phyloP scores from a whole-genome alignment of 129 eudicot species.

The Centrapalus pauciflorus region DNA sequence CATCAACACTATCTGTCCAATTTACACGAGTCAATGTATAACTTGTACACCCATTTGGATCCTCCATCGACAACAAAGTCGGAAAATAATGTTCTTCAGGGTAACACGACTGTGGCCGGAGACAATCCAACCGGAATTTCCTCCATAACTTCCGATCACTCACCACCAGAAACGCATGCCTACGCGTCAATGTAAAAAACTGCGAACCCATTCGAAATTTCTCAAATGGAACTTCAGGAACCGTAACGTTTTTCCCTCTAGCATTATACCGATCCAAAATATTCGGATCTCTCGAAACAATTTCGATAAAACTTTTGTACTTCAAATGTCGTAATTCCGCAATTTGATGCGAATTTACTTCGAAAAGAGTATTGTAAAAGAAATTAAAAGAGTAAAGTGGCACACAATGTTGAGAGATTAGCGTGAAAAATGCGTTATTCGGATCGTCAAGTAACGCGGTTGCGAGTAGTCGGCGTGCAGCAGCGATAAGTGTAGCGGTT shows the following conservation, averaged over 20 bases:
- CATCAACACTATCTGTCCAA: constrained; percentile 81
- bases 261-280: constrained; percentile 63
- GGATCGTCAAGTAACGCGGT: constrained; percentile 72
- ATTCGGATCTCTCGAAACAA: constrained; percentile 31
- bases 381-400: constrained; percentile 68
- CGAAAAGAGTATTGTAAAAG: constrained; percentile 40
- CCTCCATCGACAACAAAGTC: constrained; percentile 74
- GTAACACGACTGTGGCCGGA: constrained; percentile 59
- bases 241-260: constrained; percentile 65
- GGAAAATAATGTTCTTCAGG: constrained; percentile 99
- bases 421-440: constrained; percentile 53
- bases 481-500: constrained; percentile 76
- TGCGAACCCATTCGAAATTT: constrained; percentile 80
- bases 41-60: constrained; percentile 58
- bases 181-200: constrained; percentile 60
- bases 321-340: constrained; percentile 22
- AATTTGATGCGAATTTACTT: constrained; percentile 12
- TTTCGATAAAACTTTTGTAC: constrained; percentile 64
- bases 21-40: constrained; percentile 80
- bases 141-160: constrained; percentile 75
- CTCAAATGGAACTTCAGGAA: constrained; percentile 62
- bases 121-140: constrained; percentile 65
- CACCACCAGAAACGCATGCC: constrained; percentile 59
- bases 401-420: constrained; percentile 72
- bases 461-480: constrained; percentile 82